phyloP scores from a whole-genome alignment of 495 filamentous ascomycete genomes.

The Xylaria venustula region DNA sequence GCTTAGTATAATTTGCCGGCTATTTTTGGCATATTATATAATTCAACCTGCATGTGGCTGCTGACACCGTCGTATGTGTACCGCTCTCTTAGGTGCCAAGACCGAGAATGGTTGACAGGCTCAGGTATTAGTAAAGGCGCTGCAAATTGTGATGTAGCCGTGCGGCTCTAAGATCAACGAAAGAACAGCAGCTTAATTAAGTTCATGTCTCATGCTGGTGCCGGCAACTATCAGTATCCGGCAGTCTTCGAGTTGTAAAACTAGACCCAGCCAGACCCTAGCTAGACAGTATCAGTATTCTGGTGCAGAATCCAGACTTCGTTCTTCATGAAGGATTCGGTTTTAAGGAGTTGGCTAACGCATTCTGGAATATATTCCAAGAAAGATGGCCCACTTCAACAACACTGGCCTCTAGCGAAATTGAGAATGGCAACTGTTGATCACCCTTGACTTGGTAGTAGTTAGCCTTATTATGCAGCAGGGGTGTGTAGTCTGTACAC shows the following conservation, averaged over 20 bases:
- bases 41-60: background rate
- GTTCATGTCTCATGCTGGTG: no score
- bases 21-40: slow-evolving; percentile 8
- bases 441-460: background rate
- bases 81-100: background rate
- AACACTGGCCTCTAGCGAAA: slow-evolving; percentile 2
- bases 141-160: background rate
- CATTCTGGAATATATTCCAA: background rate
- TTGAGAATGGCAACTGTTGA: background rate
- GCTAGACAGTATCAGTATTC: no score
- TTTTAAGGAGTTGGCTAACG: background rate
- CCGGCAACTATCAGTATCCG: no score
- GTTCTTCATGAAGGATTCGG: slow-evolving; percentile 2
- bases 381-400: background rate
- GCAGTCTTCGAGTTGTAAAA: background rate
- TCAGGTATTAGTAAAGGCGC: no score
- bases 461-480: slow-evolving; percentile 5
- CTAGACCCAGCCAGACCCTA: no score
- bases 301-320: slow-evolving; percentile 2
- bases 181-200: no score
- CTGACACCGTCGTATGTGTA: background rate
- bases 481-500: background rate
- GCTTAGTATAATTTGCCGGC: background rate
- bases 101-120: background rate
- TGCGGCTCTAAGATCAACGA: no score